These are phyloP conservation scores for Aspergillus cristatus DNA, from an alignment of 495 filamentous ascomycete species.

Conservation along the genomic window DNA sequence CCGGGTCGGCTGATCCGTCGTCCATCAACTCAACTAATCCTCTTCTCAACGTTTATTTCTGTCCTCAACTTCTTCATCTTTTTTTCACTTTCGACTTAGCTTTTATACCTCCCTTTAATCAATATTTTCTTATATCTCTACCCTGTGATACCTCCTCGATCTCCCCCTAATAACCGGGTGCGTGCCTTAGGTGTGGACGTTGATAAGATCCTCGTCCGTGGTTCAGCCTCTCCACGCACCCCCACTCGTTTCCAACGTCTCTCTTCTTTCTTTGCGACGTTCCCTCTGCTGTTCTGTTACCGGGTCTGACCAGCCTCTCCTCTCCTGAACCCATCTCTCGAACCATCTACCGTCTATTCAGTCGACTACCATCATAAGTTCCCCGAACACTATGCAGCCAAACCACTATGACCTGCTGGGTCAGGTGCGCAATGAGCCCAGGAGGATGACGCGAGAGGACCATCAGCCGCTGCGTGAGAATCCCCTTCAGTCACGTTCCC, in stretches of 20 bases:
- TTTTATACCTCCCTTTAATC: too few species aligned
- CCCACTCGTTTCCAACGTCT: not conserved
- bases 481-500: constrained; percentile 24
- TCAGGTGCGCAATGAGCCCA: constrained; percentile 34
- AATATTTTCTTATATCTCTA: too few species aligned
- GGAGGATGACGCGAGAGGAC: constrained; percentile 33
- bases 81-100: too few species aligned
- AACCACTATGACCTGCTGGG: constrained; percentile 36
- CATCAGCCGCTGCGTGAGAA: constrained; percentile 25
- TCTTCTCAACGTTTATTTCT: too few species aligned
- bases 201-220: constrained; percentile 1
- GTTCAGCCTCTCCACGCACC: constrained; percentile 1
- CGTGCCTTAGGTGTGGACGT: too few species aligned
- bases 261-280: not conserved
- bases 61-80: too few species aligned
- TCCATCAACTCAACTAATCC: too few species aligned
- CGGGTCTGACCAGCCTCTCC: constrained; percentile 14
- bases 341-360: too few species aligned
- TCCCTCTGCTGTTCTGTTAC: constrained; percentile 3
- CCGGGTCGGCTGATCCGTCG: constrained; percentile 17
- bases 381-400: constrained; percentile 30
- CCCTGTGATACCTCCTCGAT: too few species aligned
- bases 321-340: not conserved
- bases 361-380: too few species aligned
- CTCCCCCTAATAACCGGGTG: too few species aligned